A percentile compares a stretch with the other conserved stretches of the same genome.
Conservation (phyloP, 345 rosid species). For the Anastatica hierochuntica region DNA sequence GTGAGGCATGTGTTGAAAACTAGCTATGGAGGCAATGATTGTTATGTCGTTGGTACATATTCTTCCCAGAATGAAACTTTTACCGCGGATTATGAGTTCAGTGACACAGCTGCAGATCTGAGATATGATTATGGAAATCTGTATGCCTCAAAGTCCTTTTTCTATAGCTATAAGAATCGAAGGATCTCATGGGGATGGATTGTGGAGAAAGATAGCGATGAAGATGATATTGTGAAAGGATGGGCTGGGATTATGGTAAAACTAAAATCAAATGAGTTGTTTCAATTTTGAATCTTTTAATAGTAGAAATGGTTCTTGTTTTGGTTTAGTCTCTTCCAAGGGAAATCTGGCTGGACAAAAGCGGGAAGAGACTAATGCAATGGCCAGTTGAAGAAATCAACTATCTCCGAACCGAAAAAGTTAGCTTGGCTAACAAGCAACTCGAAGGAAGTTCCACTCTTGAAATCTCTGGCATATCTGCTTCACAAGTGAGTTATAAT, state of each 20-base stretch:
- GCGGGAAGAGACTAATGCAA: conserved; percentile 50
- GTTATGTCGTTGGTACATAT: conserved; percentile 46
- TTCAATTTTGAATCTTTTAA: too few relatives aligned
- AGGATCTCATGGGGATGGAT: conserved; percentile 58
- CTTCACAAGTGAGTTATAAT: conserved; percentile 40
- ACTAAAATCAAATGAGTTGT: too few relatives aligned
- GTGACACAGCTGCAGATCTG: conserved; percentile 33
- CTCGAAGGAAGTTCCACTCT: conserved; percentile 26
- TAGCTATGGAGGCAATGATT: conserved; percentile 38
- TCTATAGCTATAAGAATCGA: conserved; percentile 40
- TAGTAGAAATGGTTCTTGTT: too few relatives aligned
- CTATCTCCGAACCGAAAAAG: conserved; percentile 24
- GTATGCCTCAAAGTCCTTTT: conserved; percentile 60
- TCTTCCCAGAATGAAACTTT: conserved; percentile 30
- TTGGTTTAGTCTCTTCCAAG: conserved; percentile 46
- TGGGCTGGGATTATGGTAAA: conserved; percentile 65
- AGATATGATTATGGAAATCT: conserved; percentile 56
- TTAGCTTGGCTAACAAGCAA: conserved; percentile 14
- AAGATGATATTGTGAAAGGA: conserved; percentile 47
- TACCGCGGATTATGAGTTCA: conserved; percentile 30
- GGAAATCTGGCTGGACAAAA: conserved; percentile 38
- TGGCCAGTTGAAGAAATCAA: conserved; percentile 61
- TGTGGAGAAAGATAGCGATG: conserved; percentile 40
- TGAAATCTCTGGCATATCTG: conserved; percentile 44
- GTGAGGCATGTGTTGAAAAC: conserved; percentile 52